phyloP scores from a whole-genome alignment of 2,329 filamentous ascomycete species.

The Graphilbum sp. region DNA sequence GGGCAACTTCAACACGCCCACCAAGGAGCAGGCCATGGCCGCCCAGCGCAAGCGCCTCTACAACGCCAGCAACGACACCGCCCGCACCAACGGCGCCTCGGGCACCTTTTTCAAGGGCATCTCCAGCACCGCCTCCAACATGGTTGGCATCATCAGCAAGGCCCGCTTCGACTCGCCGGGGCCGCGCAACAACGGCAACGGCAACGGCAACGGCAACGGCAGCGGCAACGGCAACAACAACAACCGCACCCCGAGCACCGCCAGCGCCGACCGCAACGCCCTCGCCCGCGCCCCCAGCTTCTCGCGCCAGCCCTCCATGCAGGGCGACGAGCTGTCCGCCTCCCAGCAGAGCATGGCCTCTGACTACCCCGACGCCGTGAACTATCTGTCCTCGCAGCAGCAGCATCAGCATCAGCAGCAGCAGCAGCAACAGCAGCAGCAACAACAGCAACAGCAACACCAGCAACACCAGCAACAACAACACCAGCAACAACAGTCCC shows the following conservation, averaged over 20 bases:
- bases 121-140: constrained; percentile 79
- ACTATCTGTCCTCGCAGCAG: constrained; percentile 15
- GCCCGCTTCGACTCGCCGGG: constrained; percentile 81
- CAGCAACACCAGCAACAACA: constrained; percentile 6
- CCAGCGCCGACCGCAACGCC: constrained; percentile 24
- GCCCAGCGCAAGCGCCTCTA: constrained; percentile 87
- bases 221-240: no score
- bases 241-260: no score
- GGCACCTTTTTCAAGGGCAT: constrained; percentile 98
- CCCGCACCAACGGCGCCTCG: constrained; percentile 45
- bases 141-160: constrained; percentile 92
- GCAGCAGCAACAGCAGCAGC: constrained; percentile 9
- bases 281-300: constrained; percentile 52
- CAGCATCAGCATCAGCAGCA: not conserved
- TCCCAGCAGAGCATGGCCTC: constrained; percentile 76
- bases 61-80: constrained; percentile 54
- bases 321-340: constrained; percentile 55
- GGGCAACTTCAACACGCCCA: constrained; percentile 78
- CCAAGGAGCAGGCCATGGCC: constrained; percentile 97
- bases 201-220: not conserved
- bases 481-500: no score
- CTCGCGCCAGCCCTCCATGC: constrained; percentile 54
- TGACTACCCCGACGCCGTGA: constrained; percentile 57
- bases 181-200: constrained; percentile 34
- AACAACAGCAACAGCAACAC: constrained; percentile 1